Evolutionary conservation across 2,329 filamentous ascomycete genomes (phyloP).

Genomic region (Fusarium caatingaense): DNA sequence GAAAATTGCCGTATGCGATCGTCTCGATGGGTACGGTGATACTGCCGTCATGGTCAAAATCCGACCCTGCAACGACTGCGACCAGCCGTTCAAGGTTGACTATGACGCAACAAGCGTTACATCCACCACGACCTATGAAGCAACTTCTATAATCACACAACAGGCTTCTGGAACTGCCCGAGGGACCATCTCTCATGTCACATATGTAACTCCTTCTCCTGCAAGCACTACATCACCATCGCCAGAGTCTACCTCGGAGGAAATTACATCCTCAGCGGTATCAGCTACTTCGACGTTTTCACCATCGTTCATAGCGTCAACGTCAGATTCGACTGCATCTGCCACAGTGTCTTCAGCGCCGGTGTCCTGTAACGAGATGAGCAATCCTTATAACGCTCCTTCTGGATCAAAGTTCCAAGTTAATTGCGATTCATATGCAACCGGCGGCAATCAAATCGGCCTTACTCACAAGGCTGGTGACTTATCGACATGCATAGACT

Average conservation of each 20-base stretch:
- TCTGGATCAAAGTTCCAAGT: background rate
- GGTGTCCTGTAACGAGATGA: background rate
- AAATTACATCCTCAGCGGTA: background rate
- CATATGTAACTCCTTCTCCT: background rate
- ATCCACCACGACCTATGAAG: background rate
- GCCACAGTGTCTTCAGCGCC: background rate
- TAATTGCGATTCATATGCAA: background rate
- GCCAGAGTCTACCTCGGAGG: background rate
- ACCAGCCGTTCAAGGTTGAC: background rate
- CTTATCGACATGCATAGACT: background rate
- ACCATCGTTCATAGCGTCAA: background rate
- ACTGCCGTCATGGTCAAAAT: background rate
- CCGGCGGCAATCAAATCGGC: background rate
- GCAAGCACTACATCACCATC: background rate
- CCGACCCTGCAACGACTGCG: background rate
- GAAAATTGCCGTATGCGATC: background rate
- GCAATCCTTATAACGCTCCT: background rate
- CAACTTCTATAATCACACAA: background rate
- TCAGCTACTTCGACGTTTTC: background rate
- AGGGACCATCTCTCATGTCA: background rate
- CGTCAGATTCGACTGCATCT: background rate
- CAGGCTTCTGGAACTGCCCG: background rate
- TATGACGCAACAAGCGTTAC: background rate
- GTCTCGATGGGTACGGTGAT: background rate
- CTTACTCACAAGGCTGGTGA: fast-evolving